A percentile compares a stretch with the other conserved stretches of the same genome.
Evolutionary conservation across 805 yeast species (phyloP).

Genomic region (Saturnispora mendoncae): DNA sequence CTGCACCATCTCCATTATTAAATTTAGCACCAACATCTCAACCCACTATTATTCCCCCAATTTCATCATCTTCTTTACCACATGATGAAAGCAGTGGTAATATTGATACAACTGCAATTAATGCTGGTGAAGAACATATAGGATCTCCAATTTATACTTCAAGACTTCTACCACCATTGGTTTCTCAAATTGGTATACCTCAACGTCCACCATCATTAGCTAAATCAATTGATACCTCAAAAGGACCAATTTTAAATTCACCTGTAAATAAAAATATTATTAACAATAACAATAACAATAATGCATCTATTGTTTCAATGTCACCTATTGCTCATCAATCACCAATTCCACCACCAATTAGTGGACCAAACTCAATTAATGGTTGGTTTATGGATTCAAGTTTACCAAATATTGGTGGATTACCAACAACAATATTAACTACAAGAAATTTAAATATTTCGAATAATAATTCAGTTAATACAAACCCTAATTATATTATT

Average conservation of each 20-base stretch:
- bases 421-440: background rate
- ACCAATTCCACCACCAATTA: slow-evolving; percentile 1
- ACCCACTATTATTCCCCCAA: background rate
- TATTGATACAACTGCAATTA: background rate
- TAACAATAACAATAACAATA: background rate
- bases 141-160: background rate
- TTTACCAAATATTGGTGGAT: background rate
- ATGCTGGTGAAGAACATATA: background rate
- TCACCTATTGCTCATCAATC: slow-evolving; percentile 3
- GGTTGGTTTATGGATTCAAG: slow-evolving; percentile 7
- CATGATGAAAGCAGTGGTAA: background rate
- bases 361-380: background rate
- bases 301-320: slow-evolving; percentile 8
- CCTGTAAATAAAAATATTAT: no score
- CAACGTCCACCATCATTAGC: background rate
- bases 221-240: background rate
- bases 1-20: slow-evolving; percentile 16
- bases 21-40: slow-evolving; percentile 5
- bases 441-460: background rate
- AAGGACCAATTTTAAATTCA: background rate
- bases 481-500: background rate
- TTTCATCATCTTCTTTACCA: background rate
- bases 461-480: background rate
- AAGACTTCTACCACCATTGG: slow-evolving; percentile 12
- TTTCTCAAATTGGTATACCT: slow-evolving; percentile 10